A percentile compares a stretch with the other conserved stretches of the same genome.
Conservation (phyloP, 768 basidiomycete genomes). For the Tricholomella constricta region DNA sequence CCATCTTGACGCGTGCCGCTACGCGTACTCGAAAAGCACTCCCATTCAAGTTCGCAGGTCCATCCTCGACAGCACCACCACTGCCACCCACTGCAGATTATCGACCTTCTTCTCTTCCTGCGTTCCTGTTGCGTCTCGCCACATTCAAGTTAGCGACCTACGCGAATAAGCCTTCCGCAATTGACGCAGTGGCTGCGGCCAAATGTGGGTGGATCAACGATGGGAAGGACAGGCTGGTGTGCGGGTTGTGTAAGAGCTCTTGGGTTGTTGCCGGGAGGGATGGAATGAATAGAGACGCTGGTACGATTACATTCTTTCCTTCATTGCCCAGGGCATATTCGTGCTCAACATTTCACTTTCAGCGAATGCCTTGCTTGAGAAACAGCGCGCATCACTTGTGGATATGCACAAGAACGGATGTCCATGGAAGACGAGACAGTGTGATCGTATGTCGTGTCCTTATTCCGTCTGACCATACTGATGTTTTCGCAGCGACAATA, state of each 20-base stretch:
- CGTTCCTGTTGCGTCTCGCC: slow-evolving; percentile 70
- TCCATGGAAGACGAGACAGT: slow-evolving; percentile 82
- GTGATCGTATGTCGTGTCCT: slow-evolving; percentile 58
- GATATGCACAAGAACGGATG: slow-evolving; percentile 79
- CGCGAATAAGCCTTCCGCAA: slow-evolving; percentile 69
- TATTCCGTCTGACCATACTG: background rate
- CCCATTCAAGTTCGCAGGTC: slow-evolving; percentile 42
- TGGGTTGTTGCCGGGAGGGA: slow-evolving; percentile 75
- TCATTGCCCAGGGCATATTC: background rate
- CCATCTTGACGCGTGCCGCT: slow-evolving; percentile 69
- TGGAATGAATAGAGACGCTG: slow-evolving; percentile 76
- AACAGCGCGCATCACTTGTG: slow-evolving; percentile 66
- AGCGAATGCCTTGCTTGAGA: slow-evolving; percentile 75
- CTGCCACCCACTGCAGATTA: slow-evolving; percentile 33
- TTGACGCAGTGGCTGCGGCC: slow-evolving; percentile 79
- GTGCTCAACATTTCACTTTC: background rate
- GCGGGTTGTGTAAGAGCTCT: slow-evolving; percentile 67
- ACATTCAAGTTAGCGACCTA: slow-evolving; percentile 84
- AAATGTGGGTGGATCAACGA: slow-evolving; percentile 86
- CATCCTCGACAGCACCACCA: slow-evolving; percentile 31
- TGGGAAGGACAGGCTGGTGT: slow-evolving; percentile 77
- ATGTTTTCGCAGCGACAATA: slow-evolving; percentile 50
- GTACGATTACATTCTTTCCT: slow-evolving; percentile 51
- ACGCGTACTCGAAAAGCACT: slow-evolving; percentile 53
- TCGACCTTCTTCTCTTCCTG: slow-evolving; percentile 35